Percentiles rank a stretch among this genome's conserved stretches.
These are phyloP conservation scores for Termitomyces eurrhizus DNA, from an alignment of 768 basidiomycete genomes.

Conservation along the genomic window DNA sequence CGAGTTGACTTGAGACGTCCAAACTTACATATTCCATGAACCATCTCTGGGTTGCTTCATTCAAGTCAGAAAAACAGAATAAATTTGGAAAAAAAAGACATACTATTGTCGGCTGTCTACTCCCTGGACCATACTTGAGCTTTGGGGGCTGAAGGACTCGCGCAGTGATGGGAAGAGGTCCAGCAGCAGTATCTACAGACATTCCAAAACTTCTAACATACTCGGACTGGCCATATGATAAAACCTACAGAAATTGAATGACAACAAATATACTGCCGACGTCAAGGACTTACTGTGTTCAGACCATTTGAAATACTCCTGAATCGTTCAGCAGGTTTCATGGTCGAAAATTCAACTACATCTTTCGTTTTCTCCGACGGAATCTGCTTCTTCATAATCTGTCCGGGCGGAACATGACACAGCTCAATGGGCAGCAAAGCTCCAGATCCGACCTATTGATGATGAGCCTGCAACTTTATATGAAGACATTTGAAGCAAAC, in stretches of 20 bases:
- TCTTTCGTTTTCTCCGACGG: conserved; percentile 62
- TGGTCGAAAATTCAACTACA: conserved; percentile 65
- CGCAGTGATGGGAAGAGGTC: conserved; percentile 50
- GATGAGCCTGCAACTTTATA: not conserved
- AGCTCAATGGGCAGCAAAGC: conserved; percentile 68
- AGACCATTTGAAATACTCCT: conserved; percentile 51
- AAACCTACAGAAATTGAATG: conserved; percentile 30
- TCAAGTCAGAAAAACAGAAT: conserved; percentile 2
- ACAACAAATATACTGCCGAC: not conserved
- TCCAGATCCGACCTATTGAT: conserved; percentile 48
- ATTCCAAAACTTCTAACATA: conserved; percentile 72
- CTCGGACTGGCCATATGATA: conserved; percentile 66
- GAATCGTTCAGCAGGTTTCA: conserved; percentile 55
- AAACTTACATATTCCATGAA: conserved; percentile 71
- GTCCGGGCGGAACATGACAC: conserved; percentile 58
- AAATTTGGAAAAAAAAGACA: conserved; percentile 3
- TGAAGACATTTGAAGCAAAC: conserved; percentile 25
- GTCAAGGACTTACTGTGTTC: not conserved
- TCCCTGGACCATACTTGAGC: conserved; percentile 58
- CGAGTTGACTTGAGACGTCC: conserved; percentile 32
- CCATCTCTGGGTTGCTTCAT: conserved; percentile 59
- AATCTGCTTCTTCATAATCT: conserved; percentile 70
- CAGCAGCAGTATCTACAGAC: conserved; percentile 41
- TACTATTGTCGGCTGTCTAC: conserved; percentile 51
- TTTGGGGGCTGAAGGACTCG: conserved; percentile 59